Percentiles rank a stretch among this genome's conserved stretches.
Evolutionary conservation across 2,329 filamentous ascomycete genomes (phyloP).

Genomic region (Scedosporium dehoogii): DNA sequence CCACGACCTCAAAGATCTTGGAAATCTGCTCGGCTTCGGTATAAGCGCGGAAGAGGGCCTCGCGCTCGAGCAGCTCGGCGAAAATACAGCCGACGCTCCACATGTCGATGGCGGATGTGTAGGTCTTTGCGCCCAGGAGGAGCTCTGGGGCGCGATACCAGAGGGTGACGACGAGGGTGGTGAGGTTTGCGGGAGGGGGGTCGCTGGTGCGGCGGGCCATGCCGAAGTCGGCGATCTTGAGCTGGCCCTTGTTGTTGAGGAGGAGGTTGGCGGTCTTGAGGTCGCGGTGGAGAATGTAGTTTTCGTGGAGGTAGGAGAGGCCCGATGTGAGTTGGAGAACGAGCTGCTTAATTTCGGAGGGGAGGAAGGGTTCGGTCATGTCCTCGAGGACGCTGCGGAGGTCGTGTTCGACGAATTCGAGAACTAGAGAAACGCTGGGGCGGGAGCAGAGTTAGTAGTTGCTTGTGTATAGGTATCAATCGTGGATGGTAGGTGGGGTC

Average conservation of each 20-base stretch:
- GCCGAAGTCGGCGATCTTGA: slow-evolving; percentile 96
- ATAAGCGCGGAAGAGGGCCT: slow-evolving; percentile 74
- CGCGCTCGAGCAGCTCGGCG: slow-evolving; percentile 74
- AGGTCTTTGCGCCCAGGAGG: slow-evolving; percentile 67
- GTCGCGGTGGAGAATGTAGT: slow-evolving; percentile 89
- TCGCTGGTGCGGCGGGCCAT: slow-evolving; percentile 88
- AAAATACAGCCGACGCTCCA: slow-evolving; percentile 97
- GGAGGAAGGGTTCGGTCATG: slow-evolving; percentile 88
- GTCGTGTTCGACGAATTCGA: slow-evolving; percentile 97
- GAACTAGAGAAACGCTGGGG: slow-evolving; percentile 75
- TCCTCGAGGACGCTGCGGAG: slow-evolving; percentile 87
- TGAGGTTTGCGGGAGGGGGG: slow-evolving; percentile 65
- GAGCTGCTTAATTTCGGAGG: slow-evolving; percentile 86
- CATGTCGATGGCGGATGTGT: slow-evolving; percentile 74
- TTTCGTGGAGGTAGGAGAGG: slow-evolving; percentile 73
- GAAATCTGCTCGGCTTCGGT: slow-evolving; percentile 89
- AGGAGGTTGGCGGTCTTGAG: slow-evolving; percentile 91
- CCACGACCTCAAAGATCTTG: slow-evolving; percentile 82
- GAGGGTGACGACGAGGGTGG: slow-evolving; percentile 87
- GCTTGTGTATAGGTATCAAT: not conserved
- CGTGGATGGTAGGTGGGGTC: not conserved
- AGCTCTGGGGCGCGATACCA: slow-evolving; percentile 95
- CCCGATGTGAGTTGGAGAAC: slow-evolving; percentile 74
- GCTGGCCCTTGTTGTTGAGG: slow-evolving; percentile 85
- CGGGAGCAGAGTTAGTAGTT: slow-evolving; percentile 15